Percentiles rank a stretch among this genome's conserved stretches.
phyloP scores from a whole-genome alignment of 805 yeast genomes.

The Metschnikowia proteae region DNA sequence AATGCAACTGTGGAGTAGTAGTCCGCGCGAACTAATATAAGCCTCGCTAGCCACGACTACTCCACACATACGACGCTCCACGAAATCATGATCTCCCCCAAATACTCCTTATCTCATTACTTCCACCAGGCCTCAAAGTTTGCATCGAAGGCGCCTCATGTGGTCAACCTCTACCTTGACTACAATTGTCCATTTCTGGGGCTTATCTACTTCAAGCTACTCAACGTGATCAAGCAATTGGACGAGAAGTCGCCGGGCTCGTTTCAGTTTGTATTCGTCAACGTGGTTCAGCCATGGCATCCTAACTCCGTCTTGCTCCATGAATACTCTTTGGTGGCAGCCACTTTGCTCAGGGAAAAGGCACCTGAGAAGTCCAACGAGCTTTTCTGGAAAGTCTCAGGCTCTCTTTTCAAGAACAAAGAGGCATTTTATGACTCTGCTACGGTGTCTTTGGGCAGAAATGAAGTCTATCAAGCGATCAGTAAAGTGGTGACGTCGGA shows the following conservation, averaged over 20 bases:
- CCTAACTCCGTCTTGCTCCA: conserved; percentile 63
- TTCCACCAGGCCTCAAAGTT: conserved; percentile 20
- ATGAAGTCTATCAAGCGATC: conserved; percentile 51
- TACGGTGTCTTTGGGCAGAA: conserved; percentile 50
- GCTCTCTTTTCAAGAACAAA: conserved; percentile 53
- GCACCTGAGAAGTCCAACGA: conserved; percentile 21
- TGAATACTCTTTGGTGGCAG: conserved; percentile 70
- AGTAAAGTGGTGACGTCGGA: conserved; percentile 20
- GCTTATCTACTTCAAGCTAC: conserved; percentile 56
- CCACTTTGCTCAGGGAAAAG: conserved; percentile 50
- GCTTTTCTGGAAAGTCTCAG: conserved; percentile 47
- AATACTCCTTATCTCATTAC: conserved; percentile 37
- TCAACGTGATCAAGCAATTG: conserved; percentile 51
- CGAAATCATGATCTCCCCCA: conserved; percentile 38
- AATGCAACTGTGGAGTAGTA: conserved; percentile 1
- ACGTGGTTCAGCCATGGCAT: conserved; percentile 92
- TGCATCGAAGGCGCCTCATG: conserved; percentile 32
- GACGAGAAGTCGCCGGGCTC: conserved; percentile 43
- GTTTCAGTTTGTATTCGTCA: conserved; percentile 60
- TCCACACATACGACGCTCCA: neutral
- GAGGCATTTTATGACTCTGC: conserved; percentile 59
- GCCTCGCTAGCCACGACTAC: neutral
- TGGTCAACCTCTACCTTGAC: conserved; percentile 64
- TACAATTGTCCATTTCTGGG: conserved; percentile 75
- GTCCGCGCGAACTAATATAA: neutral